Conservation (phyloP, 2,329 filamentous ascomycete species). For the Cytospora chrysosperma region DNA sequence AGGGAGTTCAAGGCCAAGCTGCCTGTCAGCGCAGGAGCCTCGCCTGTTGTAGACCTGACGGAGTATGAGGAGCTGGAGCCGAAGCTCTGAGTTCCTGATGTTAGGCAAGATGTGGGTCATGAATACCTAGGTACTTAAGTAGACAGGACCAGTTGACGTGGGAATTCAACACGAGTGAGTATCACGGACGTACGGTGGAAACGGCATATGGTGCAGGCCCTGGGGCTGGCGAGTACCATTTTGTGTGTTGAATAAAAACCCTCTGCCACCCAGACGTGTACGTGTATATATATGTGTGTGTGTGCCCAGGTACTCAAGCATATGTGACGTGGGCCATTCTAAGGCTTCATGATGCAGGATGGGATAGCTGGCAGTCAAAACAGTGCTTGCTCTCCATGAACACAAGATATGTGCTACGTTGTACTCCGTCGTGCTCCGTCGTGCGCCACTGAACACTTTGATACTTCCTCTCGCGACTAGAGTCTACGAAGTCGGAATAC, state of each 20-base stretch:
- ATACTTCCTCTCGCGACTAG: too few species aligned
- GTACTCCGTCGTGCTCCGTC: too few species aligned
- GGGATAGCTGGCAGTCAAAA: neutral
- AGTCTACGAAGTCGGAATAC: neutral
- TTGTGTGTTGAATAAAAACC: neutral
- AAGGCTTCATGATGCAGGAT: too few species aligned
- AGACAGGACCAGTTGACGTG: too few species aligned
- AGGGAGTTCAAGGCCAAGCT: conserved; percentile 77
- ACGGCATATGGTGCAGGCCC: neutral
- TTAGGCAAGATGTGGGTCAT: too few species aligned
- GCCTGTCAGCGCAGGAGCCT: conserved; percentile 68
- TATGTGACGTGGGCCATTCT: too few species aligned
- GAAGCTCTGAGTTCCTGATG: conserved; percentile 68
- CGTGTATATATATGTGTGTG: neutral
- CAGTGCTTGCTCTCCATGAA: neutral
- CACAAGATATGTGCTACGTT: neutral
- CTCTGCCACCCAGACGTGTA: neutral
- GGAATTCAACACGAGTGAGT: neutral
- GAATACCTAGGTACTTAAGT: too few species aligned
- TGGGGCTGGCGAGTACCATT: neutral
- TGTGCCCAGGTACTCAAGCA: too few species aligned
- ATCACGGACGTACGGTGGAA: neutral
- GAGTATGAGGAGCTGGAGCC: conserved; percentile 84
- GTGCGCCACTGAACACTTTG: neutral
- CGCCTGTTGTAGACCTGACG: conserved; percentile 70